Evolutionary conservation across 75 land plant genomes (phyloP), one percentile per base, ranked within the genome.

Genomic region (Picea sitchensis): DNA sequence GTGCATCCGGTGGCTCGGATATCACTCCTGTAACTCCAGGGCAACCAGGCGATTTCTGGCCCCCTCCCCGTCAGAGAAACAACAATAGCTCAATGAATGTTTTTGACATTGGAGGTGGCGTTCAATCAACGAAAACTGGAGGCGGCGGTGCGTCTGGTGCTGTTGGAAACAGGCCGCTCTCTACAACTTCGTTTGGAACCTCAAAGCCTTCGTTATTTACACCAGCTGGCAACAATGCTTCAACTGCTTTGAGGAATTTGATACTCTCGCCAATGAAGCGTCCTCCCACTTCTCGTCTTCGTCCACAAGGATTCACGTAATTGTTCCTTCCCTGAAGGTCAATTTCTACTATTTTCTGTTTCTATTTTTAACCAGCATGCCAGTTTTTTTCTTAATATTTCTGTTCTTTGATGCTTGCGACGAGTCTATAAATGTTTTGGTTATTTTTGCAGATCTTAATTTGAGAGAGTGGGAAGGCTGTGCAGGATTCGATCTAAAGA

Each of bases 11-110:
- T 62, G 77, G 85, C 77, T 82, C 82, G 68, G 71, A 82, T 84
- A 80, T 84, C 77, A 85, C 91, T 85, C 93, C 97, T 79, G 81
- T 81, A 80, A 92, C 97, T 91, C 97, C 98, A 90, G 99, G 97
- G 61, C 79, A 83, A 58, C 77, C 89, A 64, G 89, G 87, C 61
- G 92, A 92, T 62, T 81, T 94, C 15, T 96, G 97, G 98, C 82
- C 87, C 61, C 74, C 94, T 61, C 77, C 91, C 14, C 86, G 89
- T 56, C 86, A 82, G 77, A 89, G 74, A 77, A 88, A 80, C 47
- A 79, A 76, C 72, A 81, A 86, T 14, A 83, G 80, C 7, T 81
- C 71, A 21, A 89, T 89, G 61, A 92, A 92, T 56, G 74, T 94
- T 18, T 82, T 94, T 4, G 82, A 38, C 20, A 69, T 78, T 26